Base-by-base conservation (phyloP, 768 basidiomycete species). In the Hemileccinum impolitum region DNA sequence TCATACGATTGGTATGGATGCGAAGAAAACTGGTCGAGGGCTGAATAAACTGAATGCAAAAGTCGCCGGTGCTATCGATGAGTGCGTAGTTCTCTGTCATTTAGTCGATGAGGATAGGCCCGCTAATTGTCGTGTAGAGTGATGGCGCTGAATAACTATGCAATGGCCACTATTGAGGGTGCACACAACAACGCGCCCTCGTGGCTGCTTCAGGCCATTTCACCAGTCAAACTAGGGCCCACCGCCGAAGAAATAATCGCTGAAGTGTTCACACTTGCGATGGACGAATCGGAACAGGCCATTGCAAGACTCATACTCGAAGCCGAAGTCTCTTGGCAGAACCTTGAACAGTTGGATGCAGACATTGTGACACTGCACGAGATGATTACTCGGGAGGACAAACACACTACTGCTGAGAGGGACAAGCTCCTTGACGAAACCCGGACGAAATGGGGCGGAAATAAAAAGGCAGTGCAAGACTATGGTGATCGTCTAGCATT, bases 21-120 rank as follows among this genome's bases (percentile, higher is more conserved):
- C 88, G 1, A 81, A 78, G 67, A 75, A 68, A 51, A 74, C 82
- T 1, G 80, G 80, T 3, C 69, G 77, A 28, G 78, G 80, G 26
- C 61, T 91, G 47, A 80, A 82, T 57, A 81, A 69, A 58, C 70
- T 91, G 35, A 76, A 77, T 31, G 71, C 88, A 3, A 85, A 76
- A 58, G 77, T 90, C n/a, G 76, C 78, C 31, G 85, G 87, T 30
- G 79, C 86, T 0, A 83, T 90, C 2, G 89, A 91, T 53, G 80
- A 70, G 88, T 87, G 48, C 60, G 82, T 67, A 0, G 2, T 31
- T n/a, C 11, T 14, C 1, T 8, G 1, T 1, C 35, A 35, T 39
- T 25, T 18, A 13, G 10, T 6, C n/a, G n/a, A n/a, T 23, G 23
- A 23, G 6, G 26, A 41, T n/a, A 21, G 39, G 19, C 18, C 31